phyloP scores from a whole-genome alignment of 2,329 filamentous ascomycete genomes.

The Cercospora beticola region DNA sequence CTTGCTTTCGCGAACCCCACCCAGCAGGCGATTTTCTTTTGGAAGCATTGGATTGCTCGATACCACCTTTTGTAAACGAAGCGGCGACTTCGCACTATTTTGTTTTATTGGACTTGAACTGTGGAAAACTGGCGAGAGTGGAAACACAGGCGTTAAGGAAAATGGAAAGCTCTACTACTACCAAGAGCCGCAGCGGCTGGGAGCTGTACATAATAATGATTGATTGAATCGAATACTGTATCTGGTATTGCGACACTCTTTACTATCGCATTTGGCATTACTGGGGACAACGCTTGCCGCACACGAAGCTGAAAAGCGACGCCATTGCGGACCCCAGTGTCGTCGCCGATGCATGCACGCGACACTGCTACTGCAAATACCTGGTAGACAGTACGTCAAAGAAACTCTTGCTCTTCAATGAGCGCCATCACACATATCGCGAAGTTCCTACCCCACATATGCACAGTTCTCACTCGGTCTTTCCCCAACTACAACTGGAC shows the following conservation, averaged over 20 bases:
- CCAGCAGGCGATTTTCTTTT: background rate
- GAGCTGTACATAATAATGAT: background rate
- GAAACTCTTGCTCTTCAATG: background rate
- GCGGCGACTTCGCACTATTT: background rate
- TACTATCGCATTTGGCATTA: background rate
- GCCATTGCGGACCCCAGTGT: background rate
- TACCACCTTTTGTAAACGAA: background rate
- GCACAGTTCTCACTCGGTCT: background rate
- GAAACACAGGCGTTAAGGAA: background rate
- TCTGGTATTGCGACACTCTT: background rate
- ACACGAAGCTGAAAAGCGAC: background rate
- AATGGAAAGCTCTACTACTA: background rate
- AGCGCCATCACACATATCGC: background rate
- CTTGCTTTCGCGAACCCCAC: background rate
- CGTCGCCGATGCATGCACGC: background rate
- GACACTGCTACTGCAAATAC: background rate
- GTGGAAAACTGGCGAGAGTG: background rate
- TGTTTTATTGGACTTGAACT: background rate
- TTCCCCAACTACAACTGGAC: background rate
- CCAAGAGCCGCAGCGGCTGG: background rate
- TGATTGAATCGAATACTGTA: background rate
- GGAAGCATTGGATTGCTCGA: background rate
- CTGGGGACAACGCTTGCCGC: background rate
- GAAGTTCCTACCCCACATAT: background rate
- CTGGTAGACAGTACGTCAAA: background rate